Percentiles rank a stretch among this genome's conserved stretches.
Conservation (phyloP, 352 stramenopile genomes). For the Achlya hypogyna region DNA sequence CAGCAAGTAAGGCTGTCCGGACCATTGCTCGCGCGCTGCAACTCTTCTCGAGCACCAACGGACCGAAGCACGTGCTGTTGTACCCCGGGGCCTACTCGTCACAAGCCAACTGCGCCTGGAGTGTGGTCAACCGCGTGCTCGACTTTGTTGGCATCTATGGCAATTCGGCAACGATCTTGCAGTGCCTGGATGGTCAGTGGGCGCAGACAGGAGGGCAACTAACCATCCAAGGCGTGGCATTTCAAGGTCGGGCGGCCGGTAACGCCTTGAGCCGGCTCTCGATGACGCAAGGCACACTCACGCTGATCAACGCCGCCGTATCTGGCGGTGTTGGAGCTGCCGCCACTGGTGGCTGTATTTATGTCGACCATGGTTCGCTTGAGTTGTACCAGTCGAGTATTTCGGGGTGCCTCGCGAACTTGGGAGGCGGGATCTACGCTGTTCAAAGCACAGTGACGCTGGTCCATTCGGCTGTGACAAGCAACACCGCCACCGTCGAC, state of each 20-base stretch:
- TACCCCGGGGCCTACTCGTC: neutral
- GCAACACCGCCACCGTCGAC: neutral
- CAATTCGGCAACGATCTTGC: neutral
- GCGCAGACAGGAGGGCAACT: neutral
- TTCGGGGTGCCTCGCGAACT: neutral
- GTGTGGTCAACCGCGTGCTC: neutral
- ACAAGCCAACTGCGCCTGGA: neutral
- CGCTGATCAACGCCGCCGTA: neutral
- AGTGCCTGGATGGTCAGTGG: neutral
- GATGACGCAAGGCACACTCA: neutral
- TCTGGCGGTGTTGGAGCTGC: neutral
- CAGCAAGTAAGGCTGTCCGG: constrained; percentile 13
- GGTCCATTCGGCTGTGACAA: neutral
- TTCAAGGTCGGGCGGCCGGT: neutral
- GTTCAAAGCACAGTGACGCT: neutral
- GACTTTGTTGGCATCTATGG: neutral
- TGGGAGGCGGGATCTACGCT: constrained; percentile 3
- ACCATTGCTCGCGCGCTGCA: neutral
- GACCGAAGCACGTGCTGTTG: neutral
- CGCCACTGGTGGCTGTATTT: neutral
- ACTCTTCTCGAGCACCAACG: neutral
- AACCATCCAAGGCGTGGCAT: neutral
- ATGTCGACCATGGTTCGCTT: neutral
- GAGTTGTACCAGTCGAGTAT: neutral
- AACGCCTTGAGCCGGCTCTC: neutral